Percentiles rank a stretch among this genome's conserved stretches.
Evolutionary conservation across 2,329 filamentous ascomycete species (phyloP).

Genomic region (Penicillium brevicompactum): DNA sequence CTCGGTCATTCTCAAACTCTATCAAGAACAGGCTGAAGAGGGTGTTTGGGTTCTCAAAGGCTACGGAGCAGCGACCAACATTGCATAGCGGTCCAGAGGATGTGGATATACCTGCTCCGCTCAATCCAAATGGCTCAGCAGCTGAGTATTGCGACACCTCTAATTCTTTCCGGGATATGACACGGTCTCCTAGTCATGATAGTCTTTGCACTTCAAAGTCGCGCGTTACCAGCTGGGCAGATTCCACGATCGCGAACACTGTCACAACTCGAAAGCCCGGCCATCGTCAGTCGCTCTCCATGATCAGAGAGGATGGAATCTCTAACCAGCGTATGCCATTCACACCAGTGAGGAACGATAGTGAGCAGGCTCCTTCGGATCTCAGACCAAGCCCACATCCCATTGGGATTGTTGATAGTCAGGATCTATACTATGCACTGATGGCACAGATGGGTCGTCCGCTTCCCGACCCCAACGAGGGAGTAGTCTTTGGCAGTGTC

Average conservation of each 20-base stretch:
- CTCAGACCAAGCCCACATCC: constrained; percentile 13
- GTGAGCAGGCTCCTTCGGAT: constrained; percentile 17
- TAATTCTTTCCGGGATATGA: constrained; percentile 22
- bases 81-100: neutral
- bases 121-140: neutral
- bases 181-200: constrained; percentile 32
- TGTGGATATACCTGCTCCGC: neutral
- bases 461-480: constrained; percentile 20
- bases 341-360: neutral
- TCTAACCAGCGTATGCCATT: constrained; percentile 19
- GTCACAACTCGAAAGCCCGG: constrained; percentile 35
- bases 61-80: constrained; percentile 7
- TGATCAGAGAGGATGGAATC: constrained; percentile 47
- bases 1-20: constrained; percentile 43
- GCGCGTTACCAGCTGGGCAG: constrained; percentile 53
- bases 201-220: constrained; percentile 42
- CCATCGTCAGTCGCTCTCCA: constrained; percentile 42
- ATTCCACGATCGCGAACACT: constrained; percentile 48
- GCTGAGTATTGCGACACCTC: neutral
- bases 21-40: constrained; percentile 46
- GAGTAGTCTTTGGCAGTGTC: constrained; percentile 34
- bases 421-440: constrained; percentile 47
- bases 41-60: constrained; percentile 41
- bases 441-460: constrained; percentile 42
- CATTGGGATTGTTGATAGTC: constrained; percentile 36